Evolutionary conservation across 176 grass and related monocot species (phyloP).

Genomic region (Avena eriantha): DNA sequence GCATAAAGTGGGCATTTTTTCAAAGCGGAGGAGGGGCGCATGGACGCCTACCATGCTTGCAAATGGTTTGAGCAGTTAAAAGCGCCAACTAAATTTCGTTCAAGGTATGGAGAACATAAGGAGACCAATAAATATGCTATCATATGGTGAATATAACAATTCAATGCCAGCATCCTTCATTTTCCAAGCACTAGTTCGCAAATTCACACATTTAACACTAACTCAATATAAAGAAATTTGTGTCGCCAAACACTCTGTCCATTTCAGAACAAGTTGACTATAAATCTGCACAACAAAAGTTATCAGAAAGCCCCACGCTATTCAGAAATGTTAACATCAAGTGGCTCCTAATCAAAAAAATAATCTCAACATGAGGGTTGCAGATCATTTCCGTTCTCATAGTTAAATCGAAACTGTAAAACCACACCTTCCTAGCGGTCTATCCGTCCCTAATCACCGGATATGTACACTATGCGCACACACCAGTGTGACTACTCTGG

Average conservation of each 20-base stretch:
- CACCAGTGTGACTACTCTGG: neutral
- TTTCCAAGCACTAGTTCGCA: neutral
- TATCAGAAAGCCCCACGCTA: neutral
- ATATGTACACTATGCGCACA: neutral
- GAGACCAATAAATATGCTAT: neutral
- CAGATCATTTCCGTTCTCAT: neutral
- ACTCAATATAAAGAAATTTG: neutral
- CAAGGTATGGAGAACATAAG: neutral
- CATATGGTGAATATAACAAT: neutral
- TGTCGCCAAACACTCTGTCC: neutral
- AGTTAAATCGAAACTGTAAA: neutral
- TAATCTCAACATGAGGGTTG: neutral
- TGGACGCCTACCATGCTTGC: neutral
- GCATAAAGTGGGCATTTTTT: too few relatives aligned
- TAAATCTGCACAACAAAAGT: neutral
- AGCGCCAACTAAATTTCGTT: neutral
- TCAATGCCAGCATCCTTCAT: neutral
- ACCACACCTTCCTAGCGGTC: neutral
- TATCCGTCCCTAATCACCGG: neutral
- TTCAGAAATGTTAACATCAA: neutral
- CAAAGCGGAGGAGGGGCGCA: too few relatives aligned
- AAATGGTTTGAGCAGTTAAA: neutral
- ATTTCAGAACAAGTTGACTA: conserved; percentile 2
- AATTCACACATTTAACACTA: neutral
- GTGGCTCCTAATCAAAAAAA: neutral